phyloP scores from a whole-genome alignment of 1,284 basidiomycete genomes.

The Leccinum pallidistipes region DNA sequence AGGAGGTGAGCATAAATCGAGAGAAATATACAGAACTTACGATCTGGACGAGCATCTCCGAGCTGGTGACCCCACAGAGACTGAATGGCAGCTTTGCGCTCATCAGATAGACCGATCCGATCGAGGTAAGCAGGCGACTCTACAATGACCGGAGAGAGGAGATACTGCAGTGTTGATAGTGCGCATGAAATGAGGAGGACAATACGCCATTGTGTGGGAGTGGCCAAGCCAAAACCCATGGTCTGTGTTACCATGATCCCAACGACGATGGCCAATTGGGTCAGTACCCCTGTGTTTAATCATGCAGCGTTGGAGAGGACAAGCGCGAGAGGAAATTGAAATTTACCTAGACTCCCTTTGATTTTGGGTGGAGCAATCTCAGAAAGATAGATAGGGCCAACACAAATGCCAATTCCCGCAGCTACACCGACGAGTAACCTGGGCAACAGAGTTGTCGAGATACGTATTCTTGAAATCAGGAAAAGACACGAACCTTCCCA shows the following conservation, averaged over 20 bases:
- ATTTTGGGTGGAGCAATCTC: constrained; percentile 77
- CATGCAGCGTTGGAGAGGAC: constrained; percentile 10
- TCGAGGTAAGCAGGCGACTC: constrained; percentile 72
- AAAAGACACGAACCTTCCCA: constrained; percentile 61
- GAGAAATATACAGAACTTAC: constrained; percentile 17
- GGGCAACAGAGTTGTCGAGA: constrained; percentile 6
- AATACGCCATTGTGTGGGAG: constrained; percentile 69
- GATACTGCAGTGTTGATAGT: constrained; percentile 60
- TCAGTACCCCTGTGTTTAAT: constrained; percentile 66
- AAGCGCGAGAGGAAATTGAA: background rate
- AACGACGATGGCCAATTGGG: constrained; percentile 84
- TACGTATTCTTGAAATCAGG: background rate
- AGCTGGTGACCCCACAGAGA: constrained; percentile 51
- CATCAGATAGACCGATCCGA: constrained; percentile 48
- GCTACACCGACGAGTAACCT: constrained; percentile 80
- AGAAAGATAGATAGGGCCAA: constrained; percentile 84
- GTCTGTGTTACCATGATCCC: constrained; percentile 82
- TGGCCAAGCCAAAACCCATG: constrained; percentile 62
- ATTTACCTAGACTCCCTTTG: constrained; percentile 67
- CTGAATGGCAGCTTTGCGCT: constrained; percentile 46
- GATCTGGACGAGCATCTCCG: constrained; percentile 21
- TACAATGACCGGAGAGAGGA: constrained; percentile 50
- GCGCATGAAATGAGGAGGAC: constrained; percentile 69
- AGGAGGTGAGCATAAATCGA: constrained; percentile 1
- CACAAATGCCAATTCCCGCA: constrained; percentile 82